Percentiles rank a stretch among this genome's conserved stretches.
phyloP scores from a whole-genome alignment of 2,329 filamentous ascomycete genomes.

The Scytalidium sp. region DNA sequence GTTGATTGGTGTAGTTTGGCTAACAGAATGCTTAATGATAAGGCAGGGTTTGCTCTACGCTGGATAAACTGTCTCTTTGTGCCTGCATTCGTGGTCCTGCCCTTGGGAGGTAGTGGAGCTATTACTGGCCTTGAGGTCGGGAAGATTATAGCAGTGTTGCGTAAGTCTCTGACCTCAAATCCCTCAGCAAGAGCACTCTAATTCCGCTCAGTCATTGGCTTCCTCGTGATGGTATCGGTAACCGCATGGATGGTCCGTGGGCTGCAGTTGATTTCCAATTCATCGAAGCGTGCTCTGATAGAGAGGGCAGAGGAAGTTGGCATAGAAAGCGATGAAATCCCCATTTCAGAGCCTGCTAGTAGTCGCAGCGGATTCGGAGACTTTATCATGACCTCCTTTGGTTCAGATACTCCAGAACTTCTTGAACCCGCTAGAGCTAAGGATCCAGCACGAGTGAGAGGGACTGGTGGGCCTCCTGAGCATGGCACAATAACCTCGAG shows the following conservation, averaged over 20 bases:
- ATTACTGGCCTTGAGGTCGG: constrained; percentile 52
- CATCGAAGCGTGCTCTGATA: constrained; percentile 48
- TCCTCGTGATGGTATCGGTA: constrained; percentile 47
- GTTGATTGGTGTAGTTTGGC: constrained; percentile 5
- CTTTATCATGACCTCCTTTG: not conserved
- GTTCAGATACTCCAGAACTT: constrained; percentile 9
- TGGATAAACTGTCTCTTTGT: constrained; percentile 60
- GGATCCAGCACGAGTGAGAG: constrained; percentile 24
- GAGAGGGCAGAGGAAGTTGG: constrained; percentile 51
- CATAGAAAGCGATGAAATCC: constrained; percentile 43
- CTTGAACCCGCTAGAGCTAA: constrained; percentile 20
- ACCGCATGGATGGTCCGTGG: constrained; percentile 53
- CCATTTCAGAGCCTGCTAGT: constrained; percentile 31
- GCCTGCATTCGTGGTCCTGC: constrained; percentile 56
- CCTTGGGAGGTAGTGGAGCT: constrained; percentile 52
- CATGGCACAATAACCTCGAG: constrained; percentile 5
- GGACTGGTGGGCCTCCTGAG: constrained; percentile 24
- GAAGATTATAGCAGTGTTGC: constrained; percentile 57
- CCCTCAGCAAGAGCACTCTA: not conserved
- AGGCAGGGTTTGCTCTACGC: constrained; percentile 55
- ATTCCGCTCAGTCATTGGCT: constrained; percentile 46
- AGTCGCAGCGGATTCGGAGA: constrained; percentile 3
- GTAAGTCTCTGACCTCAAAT: constrained; percentile 34
- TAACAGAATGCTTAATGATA: constrained; percentile 4
- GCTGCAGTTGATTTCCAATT: constrained; percentile 48